Conservation (phyloP, 2,329 filamentous ascomycete genomes). For the Arthrobotrys entomopaga region DNA sequence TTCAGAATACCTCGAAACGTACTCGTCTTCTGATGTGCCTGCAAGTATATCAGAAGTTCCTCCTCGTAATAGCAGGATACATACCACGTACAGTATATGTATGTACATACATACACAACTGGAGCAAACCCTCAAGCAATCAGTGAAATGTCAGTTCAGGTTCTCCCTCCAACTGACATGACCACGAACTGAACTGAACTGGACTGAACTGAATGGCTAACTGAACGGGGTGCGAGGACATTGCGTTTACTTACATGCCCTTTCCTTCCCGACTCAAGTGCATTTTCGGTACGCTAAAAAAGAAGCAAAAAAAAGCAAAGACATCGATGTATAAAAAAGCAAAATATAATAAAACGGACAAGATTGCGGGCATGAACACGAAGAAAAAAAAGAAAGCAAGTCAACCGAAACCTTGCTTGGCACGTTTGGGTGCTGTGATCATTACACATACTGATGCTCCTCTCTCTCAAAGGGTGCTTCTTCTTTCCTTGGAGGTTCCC, state of each 20-base stretch:
- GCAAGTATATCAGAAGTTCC: constrained; percentile 31
- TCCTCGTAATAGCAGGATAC: neutral
- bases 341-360: constrained; percentile 28
- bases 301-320: constrained; percentile 45
- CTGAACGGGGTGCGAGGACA: constrained; percentile 26
- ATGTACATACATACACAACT: constrained; percentile 28
- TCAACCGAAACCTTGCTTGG: constrained; percentile 31
- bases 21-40: constrained; percentile 7
- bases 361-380: constrained; percentile 26
- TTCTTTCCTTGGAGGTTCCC: constrained; percentile 17
- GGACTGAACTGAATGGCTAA: no score
- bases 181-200: no score
- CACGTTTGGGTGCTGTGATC: constrained; percentile 53
- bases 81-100: no score
- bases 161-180: constrained; percentile 14
- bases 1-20: constrained; percentile 15
- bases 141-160: constrained; percentile 14
- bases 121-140: constrained; percentile 26
- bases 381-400: constrained; percentile 52
- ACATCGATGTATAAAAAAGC: constrained; percentile 30
- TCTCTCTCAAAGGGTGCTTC: constrained; percentile 33
- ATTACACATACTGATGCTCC: no score
- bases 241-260: neutral
- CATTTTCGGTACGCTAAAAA: constrained; percentile 52
- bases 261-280: constrained; percentile 41